A percentile compares a stretch with the other conserved stretches of the same genome.
Conservation (phyloP, 1,284 basidiomycete genomes). For the Xanthoconium separans region DNA sequence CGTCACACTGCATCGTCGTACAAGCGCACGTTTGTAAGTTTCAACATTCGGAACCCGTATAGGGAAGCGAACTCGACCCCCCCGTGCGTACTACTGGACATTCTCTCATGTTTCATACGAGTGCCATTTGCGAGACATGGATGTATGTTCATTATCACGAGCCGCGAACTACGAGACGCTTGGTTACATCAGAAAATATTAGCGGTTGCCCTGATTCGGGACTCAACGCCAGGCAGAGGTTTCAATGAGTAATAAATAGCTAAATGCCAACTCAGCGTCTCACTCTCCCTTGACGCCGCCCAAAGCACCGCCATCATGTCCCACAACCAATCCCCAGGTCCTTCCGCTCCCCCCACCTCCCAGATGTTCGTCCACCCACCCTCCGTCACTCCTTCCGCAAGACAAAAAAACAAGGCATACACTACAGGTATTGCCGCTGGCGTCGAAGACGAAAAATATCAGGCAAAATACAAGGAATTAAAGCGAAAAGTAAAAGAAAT, state of each 20-base stretch:
- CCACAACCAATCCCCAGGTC: slow-evolving; percentile 50
- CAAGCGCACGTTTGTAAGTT: neutral
- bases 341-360: slow-evolving; percentile 32
- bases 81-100: too few relatives aligned
- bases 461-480: slow-evolving; percentile 86
- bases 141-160: neutral
- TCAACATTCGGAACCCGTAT: neutral
- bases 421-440: slow-evolving; percentile 69
- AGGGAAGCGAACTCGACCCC: slow-evolving; percentile 7
- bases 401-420: slow-evolving; percentile 53
- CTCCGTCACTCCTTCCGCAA: slow-evolving; percentile 33
- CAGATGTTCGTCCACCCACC: slow-evolving; percentile 33
- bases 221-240: slow-evolving; percentile 31
- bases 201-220: slow-evolving; percentile 11
- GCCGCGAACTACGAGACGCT: slow-evolving; percentile 7
- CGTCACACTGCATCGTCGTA: slow-evolving; percentile 10
- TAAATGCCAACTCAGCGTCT: slow-evolving; percentile 29
- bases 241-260: slow-evolving; percentile 31
- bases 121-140: too few relatives aligned
- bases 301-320: slow-evolving; percentile 50
- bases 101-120: too few relatives aligned
- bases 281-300: slow-evolving; percentile 33
- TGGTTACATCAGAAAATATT: slow-evolving; percentile 1
- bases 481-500: slow-evolving; percentile 89
- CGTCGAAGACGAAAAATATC: slow-evolving; percentile 86